Conservation (phyloP, 768 basidiomycete genomes). For the Lactarius hatsudake region DNA sequence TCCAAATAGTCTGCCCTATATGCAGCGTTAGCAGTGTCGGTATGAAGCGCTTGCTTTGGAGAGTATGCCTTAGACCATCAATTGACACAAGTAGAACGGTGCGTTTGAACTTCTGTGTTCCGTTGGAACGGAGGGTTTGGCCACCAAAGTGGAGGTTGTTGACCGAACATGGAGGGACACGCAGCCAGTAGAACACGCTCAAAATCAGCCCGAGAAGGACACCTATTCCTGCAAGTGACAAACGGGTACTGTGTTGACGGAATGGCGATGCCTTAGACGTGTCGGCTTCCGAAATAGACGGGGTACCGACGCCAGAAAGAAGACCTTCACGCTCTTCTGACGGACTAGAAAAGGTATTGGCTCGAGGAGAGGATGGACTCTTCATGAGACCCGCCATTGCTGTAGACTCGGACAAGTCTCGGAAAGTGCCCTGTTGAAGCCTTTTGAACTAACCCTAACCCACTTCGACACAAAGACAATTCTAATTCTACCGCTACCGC, state of each 20-base stretch:
- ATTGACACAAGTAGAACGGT: conserved; percentile 86
- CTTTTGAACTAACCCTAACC: neutral
- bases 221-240: conserved; percentile 12
- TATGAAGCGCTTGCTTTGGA: neutral
- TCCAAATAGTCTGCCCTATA: conserved; percentile 83
- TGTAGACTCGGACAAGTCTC: neutral
- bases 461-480: no score
- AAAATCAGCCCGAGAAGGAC: conserved; percentile 14
- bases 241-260: conserved; percentile 1
- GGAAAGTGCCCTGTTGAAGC: neutral
- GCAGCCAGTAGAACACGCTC: conserved; percentile 6
- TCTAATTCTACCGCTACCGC: conserved; percentile 36
- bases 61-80: conserved; percentile 65
- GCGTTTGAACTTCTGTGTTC: conserved; percentile 76
- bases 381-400: neutral
- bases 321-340: conserved; percentile 30
- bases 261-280: neutral
- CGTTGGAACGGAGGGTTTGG: conserved; percentile 59
- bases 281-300: neutral
- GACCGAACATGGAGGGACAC: conserved; percentile 2
- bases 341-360: neutral
- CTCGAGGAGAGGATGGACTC: neutral
- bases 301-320: conserved; percentile 22
- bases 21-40: neutral
- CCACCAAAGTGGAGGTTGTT: conserved; percentile 37